Evolutionary conservation across 768 basidiomycete genomes (phyloP).

Genomic region (Lentinula lateritia): DNA sequence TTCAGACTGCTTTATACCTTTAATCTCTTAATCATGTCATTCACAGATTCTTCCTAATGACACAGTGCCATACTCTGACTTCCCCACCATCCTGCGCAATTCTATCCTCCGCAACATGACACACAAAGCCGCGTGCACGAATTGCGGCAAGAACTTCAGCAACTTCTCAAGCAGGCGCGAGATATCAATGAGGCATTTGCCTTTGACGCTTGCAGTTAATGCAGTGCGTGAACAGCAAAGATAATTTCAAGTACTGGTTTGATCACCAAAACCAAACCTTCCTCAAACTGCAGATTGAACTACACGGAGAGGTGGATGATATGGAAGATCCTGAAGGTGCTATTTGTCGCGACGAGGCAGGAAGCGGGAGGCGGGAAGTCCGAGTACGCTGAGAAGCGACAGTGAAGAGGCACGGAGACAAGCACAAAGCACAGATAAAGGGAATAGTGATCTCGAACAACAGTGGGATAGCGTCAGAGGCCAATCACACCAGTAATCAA

Average conservation of each 20-base stretch:
- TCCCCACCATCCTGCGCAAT: slow-evolving; percentile 61
- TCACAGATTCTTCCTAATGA: slow-evolving; percentile 21
- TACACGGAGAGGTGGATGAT: slow-evolving; percentile 57
- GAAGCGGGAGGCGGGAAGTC: no score
- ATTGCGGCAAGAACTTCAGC: slow-evolving; percentile 67
- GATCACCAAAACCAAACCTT: slow-evolving; percentile 57
- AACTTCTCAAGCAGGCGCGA: slow-evolving; percentile 68
- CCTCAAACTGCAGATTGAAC: slow-evolving; percentile 47
- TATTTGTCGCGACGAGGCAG: no score
- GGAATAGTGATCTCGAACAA: no score
- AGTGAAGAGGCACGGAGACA: no score
- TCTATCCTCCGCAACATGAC: slow-evolving; percentile 79
- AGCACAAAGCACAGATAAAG: no score
- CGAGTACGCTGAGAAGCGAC: no score
- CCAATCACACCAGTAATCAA: no score
- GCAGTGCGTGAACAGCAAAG: slow-evolving; percentile 75
- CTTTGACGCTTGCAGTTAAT: slow-evolving; percentile 84
- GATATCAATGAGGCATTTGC: slow-evolving; percentile 60
- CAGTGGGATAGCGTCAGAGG: no score
- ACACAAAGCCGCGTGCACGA: slow-evolving; percentile 83
- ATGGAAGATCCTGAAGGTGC: slow-evolving; percentile 49
- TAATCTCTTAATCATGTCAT: background rate
- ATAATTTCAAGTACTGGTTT: slow-evolving; percentile 70
- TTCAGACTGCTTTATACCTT: background rate
- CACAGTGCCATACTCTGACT: slow-evolving; percentile 37